Percentiles rank a stretch among this genome's conserved stretches.
These are phyloP conservation scores for Blastobotrys chiropterorum DNA, from an alignment of 805 yeast species.

Conservation along the genomic window DNA sequence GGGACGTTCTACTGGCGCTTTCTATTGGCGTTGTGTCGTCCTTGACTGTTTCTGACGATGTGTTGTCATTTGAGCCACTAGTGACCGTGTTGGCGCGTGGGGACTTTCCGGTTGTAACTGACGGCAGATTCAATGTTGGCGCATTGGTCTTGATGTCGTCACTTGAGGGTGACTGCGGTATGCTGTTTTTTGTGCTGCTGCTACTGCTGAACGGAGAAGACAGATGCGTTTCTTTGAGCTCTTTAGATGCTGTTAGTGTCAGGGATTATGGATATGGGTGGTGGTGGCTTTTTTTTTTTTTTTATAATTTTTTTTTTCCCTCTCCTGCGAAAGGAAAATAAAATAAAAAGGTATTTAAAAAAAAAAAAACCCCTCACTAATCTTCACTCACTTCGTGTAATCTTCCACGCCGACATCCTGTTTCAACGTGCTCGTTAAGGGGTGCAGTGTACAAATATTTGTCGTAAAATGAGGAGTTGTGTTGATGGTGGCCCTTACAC, in stretches of 20 bases:
- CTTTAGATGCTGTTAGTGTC: slow-evolving; percentile 15
- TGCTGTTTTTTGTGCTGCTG: background rate
- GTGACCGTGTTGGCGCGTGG: background rate
- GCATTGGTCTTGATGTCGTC: background rate
- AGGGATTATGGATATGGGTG: too few species aligned
- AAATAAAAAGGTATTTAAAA: too few species aligned
- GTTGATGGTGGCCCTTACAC: background rate
- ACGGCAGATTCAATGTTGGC: background rate
- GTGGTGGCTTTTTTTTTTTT: slow-evolving; percentile 1
- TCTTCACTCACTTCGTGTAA: background rate
- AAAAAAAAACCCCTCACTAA: background rate
- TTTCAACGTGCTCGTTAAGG: background rate
- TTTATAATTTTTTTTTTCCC: slow-evolving; percentile 2
- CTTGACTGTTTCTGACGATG: background rate
- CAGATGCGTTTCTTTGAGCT: slow-evolving; percentile 37
- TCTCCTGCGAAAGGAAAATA: too few species aligned
- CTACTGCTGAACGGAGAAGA: slow-evolving; percentile 21
- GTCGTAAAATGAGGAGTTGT: background rate
- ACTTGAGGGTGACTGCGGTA: background rate
- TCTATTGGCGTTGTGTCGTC: background rate
- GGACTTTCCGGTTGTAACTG: background rate
- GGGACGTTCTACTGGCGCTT: background rate
- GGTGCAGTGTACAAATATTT: background rate
- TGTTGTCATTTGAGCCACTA: background rate
- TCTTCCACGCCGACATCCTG: background rate